Conservation (phyloP, 2,329 filamentous ascomycete species). For the Chalara sp. region DNA sequence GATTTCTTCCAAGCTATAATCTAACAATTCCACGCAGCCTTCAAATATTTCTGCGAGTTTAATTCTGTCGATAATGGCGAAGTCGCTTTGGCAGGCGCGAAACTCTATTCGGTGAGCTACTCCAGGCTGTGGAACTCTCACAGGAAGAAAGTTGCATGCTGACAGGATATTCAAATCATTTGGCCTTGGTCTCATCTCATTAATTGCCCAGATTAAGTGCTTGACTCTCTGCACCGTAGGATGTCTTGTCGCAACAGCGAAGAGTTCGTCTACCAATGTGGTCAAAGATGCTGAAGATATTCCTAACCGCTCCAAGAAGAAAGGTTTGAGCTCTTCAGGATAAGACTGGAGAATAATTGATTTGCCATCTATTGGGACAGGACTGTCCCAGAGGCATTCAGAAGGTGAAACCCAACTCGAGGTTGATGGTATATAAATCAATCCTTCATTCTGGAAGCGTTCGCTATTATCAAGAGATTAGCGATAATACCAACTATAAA, state of each 20-base stretch:
- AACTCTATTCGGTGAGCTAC: neutral
- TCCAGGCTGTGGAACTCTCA: neutral
- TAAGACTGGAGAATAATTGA: conserved; percentile 6
- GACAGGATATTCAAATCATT: conserved; percentile 1
- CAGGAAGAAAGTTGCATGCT: conserved; percentile 1
- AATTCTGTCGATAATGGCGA: conserved; percentile 7
- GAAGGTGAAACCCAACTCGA: conserved; percentile 13
- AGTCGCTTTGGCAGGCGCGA: neutral
- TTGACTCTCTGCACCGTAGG: conserved; percentile 5
- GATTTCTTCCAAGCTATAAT: conserved; percentile 10
- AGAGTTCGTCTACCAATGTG: conserved; percentile 11
- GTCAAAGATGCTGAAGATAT: conserved; percentile 11
- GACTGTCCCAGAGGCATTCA: conserved; percentile 14
- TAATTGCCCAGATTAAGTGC: conserved; percentile 11
- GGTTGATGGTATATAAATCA: conserved; percentile 9
- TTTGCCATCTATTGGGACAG: conserved; percentile 11
- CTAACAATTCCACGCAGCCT: conserved; percentile 3
- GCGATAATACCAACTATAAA: conserved; percentile 1
- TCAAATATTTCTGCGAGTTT: conserved; percentile 9
- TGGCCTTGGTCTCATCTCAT: conserved; percentile 5
- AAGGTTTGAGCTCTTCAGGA: conserved; percentile 1
- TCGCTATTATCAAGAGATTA: conserved; percentile 4
- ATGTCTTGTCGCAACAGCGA: conserved; percentile 1
- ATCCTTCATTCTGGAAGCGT: conserved; percentile 6
- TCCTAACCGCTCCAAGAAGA: conserved; percentile 9